Evolutionary conservation across 1,284 basidiomycete genomes (phyloP).

Genomic region (Irpex lacteus): DNA sequence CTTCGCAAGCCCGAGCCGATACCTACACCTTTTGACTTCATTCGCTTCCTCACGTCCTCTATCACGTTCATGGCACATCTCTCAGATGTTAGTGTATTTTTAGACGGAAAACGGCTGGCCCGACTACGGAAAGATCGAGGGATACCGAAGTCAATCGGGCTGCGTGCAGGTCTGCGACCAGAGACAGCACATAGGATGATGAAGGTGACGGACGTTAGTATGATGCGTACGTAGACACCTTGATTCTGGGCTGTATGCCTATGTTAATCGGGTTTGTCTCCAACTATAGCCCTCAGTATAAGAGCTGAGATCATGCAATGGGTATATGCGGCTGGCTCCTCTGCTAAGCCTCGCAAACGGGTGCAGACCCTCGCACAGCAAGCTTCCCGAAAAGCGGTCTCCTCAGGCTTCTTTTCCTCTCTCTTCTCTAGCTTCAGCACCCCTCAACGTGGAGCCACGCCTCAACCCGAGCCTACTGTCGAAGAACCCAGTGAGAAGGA

Average conservation of each 20-base stretch:
- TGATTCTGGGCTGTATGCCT: not conserved
- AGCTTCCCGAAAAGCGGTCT: slow-evolving; percentile 30
- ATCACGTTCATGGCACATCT: slow-evolving; percentile 94
- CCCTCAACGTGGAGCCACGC: slow-evolving; percentile 38
- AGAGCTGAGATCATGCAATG: slow-evolving; percentile 82
- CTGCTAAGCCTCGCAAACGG: slow-evolving; percentile 30
- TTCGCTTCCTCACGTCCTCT: slow-evolving; percentile 88
- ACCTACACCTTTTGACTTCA: slow-evolving; percentile 83
- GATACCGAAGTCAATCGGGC: slow-evolving; percentile 48
- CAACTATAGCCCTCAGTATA: slow-evolving; percentile 67
- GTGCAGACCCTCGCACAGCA: slow-evolving; percentile 13
- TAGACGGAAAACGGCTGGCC: slow-evolving; percentile 79
- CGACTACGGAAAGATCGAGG: slow-evolving; percentile 72
- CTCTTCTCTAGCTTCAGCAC: slow-evolving; percentile 62
- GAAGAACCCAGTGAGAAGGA: slow-evolving; percentile 46
- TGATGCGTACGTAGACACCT: slow-evolving; percentile 49
- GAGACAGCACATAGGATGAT: slow-evolving; percentile 57
- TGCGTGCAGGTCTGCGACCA: slow-evolving; percentile 54
- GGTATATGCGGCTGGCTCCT: slow-evolving; percentile 71
- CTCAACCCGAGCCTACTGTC: slow-evolving; percentile 41
- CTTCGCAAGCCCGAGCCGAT: slow-evolving; percentile 84
- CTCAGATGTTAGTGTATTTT: slow-evolving; percentile 72
- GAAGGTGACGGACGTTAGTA: slow-evolving; percentile 63
- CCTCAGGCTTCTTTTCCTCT: slow-evolving; percentile 72
- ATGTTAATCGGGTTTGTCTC: not conserved